Percentiles rank a stretch among this genome's conserved stretches.
Evolutionary conservation across 2,329 filamentous ascomycete genomes (phyloP).

Genomic region (Clonostachys rhizophaga): DNA sequence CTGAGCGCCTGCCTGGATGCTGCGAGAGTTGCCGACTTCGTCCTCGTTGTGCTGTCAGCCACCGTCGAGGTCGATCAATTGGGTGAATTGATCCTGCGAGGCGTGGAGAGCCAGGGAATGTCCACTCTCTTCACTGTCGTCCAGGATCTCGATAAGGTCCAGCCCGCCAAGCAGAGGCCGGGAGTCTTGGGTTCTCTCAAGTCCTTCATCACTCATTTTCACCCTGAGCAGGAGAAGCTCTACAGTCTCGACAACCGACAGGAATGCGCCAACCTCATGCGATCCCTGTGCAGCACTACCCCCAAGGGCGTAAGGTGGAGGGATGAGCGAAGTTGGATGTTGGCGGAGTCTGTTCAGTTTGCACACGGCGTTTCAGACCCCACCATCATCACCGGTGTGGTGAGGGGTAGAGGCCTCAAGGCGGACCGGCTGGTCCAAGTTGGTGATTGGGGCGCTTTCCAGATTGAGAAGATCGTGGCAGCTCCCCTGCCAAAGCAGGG

Average conservation of each 20-base stretch:
- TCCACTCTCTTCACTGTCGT: slow-evolving; percentile 88
- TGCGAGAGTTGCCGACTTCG: slow-evolving; percentile 84
- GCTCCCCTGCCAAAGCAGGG: slow-evolving; percentile 61
- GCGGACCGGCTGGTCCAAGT: slow-evolving; percentile 86
- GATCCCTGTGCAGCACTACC: slow-evolving; percentile 84
- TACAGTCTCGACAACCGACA: slow-evolving; percentile 84
- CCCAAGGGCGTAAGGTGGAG: slow-evolving; percentile 95
- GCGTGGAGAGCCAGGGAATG: slow-evolving; percentile 89
- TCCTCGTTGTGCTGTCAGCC: slow-evolving; percentile 79
- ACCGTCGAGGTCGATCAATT: slow-evolving; percentile 78
- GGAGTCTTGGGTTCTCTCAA: slow-evolving; percentile 79
- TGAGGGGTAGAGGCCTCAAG: slow-evolving; percentile 83
- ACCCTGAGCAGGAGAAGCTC: slow-evolving; percentile 86
- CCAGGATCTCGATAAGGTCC: slow-evolving; percentile 71
- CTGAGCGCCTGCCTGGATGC: slow-evolving; percentile 78
- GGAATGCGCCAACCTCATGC: slow-evolving; percentile 85
- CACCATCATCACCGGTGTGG: slow-evolving; percentile 76
- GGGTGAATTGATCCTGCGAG: slow-evolving; percentile 79
- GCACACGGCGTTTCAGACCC: slow-evolving; percentile 53
- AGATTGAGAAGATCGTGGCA: slow-evolving; percentile 82
- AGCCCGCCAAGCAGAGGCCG: slow-evolving; percentile 72
- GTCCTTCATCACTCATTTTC: slow-evolving; percentile 91
- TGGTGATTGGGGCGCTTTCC: slow-evolving; percentile 90
- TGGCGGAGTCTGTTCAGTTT: slow-evolving; percentile 79
- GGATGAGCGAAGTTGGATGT: slow-evolving; percentile 93